phyloP scores from a whole-genome alignment of 78 protist species.

The Dictyostelium brefeldianum region DNA sequence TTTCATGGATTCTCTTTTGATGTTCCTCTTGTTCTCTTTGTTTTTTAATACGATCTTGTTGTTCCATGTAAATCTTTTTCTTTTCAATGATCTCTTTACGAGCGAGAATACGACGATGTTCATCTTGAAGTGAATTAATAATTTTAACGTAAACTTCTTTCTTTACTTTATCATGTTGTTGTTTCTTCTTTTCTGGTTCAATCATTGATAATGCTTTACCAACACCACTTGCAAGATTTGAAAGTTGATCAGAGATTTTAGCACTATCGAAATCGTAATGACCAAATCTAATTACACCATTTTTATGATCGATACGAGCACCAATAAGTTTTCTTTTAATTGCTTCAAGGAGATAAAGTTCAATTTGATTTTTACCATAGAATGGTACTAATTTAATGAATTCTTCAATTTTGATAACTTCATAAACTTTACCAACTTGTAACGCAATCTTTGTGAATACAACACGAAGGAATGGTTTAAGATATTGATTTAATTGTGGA shows the following conservation, averaged over 20 bases:
- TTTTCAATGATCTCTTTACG: slow-evolving; percentile 81
- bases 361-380: slow-evolving; percentile 55
- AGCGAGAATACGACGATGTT: slow-evolving; percentile 75
- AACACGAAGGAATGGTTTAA: slow-evolving; percentile 55
- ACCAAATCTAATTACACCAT: slow-evolving; percentile 74
- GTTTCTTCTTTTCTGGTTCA: slow-evolving; percentile 48
- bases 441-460: slow-evolving; percentile 76
- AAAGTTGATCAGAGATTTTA: slow-evolving; percentile 68
- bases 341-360: slow-evolving; percentile 50
- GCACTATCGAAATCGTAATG: slow-evolving; percentile 73
- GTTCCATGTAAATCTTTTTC: slow-evolving; percentile 82
- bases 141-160: slow-evolving; percentile 63
- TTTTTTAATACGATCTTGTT: slow-evolving; percentile 56
- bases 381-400: slow-evolving; percentile 64
- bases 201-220: slow-evolving; percentile 51
- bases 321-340: slow-evolving; percentile 60
- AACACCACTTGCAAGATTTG: slow-evolving; percentile 35
- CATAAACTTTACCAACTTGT: slow-evolving; percentile 82
- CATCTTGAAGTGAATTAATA: slow-evolving; percentile 64
- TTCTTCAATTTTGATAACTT: slow-evolving; percentile 68
- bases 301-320: slow-evolving; percentile 80
- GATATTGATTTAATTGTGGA: slow-evolving; percentile 56
- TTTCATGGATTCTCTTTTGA: slow-evolving; percentile 17
- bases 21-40: slow-evolving; percentile 63
- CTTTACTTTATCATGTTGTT: slow-evolving; percentile 41